Evolutionary conservation across 768 basidiomycete species (phyloP), one percentile per base, ranked within the genome.

Genomic region (Paxillus rubicundulus): DNA sequence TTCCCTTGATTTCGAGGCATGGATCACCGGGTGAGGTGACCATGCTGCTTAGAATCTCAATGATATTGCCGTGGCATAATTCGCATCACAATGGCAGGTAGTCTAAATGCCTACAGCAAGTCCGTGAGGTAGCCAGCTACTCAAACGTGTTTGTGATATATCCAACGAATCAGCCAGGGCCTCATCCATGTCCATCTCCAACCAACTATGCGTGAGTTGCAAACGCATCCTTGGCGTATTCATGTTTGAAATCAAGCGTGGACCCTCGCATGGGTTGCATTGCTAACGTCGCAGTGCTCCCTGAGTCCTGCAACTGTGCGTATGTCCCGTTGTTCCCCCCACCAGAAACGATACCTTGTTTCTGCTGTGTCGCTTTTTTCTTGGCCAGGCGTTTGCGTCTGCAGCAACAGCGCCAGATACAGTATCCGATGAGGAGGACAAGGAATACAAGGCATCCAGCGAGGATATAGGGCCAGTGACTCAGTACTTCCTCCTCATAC

Each of bases 391-490:
- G 73, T 54, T 61, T 67, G 45, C 69, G 65, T 37, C 75, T 65
- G 58, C 77, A 80, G 65, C 86, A 87, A 65, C 83, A 86, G 50
- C 74, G 74, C 81, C 82, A 86, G 20, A 86, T 58, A 54, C 78
- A 77, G 49, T 75, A 71, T 9, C 78, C 79, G 30, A 77, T 51
- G 28, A 78, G 57, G 40, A 82, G 57, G 30, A 77, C 48, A 21
- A 82, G 65, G 53, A 82, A 68, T 2, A 76, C 66, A 24, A 89
- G 71, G 55, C 81, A 81, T 34, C 85, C 87, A 9, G 74, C 55
- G 40, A 86, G 75, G 62, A 87, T 87, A 63, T 85, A 87, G 3
- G 84, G 86, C 88, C 85, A 89, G 53, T 76, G 84, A 61, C 82
- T 86, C 60, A 84, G 76, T 36, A 84, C 73, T 73, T 76, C 72